Evolutionary conservation across 805 yeast species (phyloP), one percentile per base, ranked within the genome.

Genomic region (Myxozyma nipponensis): DNA sequence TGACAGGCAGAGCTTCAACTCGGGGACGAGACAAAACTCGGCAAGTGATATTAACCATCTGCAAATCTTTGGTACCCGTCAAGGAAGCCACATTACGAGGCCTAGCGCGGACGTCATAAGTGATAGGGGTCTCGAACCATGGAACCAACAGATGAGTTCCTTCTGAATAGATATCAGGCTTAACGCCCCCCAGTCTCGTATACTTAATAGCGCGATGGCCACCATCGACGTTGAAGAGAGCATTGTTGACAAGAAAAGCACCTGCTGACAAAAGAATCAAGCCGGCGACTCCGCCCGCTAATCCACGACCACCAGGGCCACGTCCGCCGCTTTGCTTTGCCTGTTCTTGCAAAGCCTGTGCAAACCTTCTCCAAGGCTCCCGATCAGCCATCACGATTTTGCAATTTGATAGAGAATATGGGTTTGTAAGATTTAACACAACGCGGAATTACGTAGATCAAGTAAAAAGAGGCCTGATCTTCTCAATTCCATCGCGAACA

Each of bases 31-130:
- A 84, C 62, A 93, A 78, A 23, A 93, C 98, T 74, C 98, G 84
- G 70, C 98, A 93, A n/a, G 98, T 91, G 66, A 93, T 91, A 70
- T 89, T 93, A 44, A 93, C 98, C 98, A 93, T 93, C 74, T 93
- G 98, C 66, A 93, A 77, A 72, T 93, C 98, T 73, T 93, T 93
- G 21, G 98, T 93, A 59, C 98, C 98, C 1, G 98, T 93, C 63
- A 95, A 77, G 23, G 96, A 87, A 13, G 97, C 86, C 54, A 93
- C 95, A 62, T 89, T 89, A 71, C 97, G 82, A 52, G 98, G 98
- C 68, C 88, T 91, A 42, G 98, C 97, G 64, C 98, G 81, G 53
- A 93, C 95, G 67, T 93, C 98, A 69, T 85, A 93, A 46, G 89
- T 79, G 44, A 89, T 77, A 37, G 98, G 96, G 44, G 87, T 84